These are phyloP conservation scores for Irpex sp. DNA, from an alignment of 1,284 basidiomycete species.

Conservation along the genomic window DNA sequence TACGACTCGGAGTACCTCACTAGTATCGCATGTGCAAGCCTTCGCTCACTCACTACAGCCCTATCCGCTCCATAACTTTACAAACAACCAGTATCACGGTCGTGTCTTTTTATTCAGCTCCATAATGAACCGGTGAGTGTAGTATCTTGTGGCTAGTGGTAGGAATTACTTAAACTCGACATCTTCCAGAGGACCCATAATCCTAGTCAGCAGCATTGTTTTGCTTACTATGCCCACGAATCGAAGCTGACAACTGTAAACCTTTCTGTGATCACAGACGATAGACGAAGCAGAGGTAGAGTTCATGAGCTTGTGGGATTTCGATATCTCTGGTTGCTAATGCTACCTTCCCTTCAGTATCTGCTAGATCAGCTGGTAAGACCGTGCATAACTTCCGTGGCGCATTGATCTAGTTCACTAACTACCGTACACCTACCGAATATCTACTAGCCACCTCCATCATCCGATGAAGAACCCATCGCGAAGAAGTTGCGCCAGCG, in stretches of 20 bases:
- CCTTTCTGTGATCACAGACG: not conserved
- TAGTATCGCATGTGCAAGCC: no score
- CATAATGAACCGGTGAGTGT: not conserved
- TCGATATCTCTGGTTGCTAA: no score
- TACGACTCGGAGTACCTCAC: no score
- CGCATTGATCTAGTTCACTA: not conserved
- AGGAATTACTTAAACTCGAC: not conserved
- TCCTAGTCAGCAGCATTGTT: not conserved
- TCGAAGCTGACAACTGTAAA: not conserved
- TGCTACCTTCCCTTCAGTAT: no score
- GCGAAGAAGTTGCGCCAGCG: not conserved
- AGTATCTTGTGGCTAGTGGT: not conserved
- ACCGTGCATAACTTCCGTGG: not conserved
- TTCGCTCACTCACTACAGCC: not conserved
- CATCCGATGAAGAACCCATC: not conserved
- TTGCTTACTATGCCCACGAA: not conserved
- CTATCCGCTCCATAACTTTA: not conserved
- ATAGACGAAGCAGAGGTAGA: not conserved
- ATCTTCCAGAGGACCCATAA: not conserved
- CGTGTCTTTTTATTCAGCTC: not conserved
- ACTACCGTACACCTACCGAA: not conserved
- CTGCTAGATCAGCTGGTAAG: not conserved
- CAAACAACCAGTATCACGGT: not conserved
- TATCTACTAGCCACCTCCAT: not conserved
- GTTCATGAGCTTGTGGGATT: not conserved